Evolutionary conservation across 495 filamentous ascomycete species (phyloP), one percentile per base, ranked within the genome.

Genomic region (Chaetomidium leptoderma): DNA sequence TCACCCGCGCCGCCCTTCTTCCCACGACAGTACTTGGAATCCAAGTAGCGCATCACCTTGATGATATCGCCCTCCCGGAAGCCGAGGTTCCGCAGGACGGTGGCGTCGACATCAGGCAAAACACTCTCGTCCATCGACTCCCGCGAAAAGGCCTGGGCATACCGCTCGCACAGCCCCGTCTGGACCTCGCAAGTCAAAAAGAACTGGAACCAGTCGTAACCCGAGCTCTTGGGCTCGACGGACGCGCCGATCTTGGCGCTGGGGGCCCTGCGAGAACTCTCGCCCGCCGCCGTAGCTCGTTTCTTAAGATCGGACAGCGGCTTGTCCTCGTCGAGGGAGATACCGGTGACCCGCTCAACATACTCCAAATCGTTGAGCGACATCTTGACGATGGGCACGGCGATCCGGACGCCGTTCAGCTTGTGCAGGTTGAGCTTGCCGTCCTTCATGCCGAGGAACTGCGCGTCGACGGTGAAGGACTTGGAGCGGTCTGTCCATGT

Each of bases 181-280:
- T 89, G 87, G 56, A 97, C 89, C 30, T 95, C 93, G 67, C 91
- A 91, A 55, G 84, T 81, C 23, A 99, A 76, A 77, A 99, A 99
- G 74, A 99, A 97, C 62, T 96, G 90, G 66, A 97, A 99, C 93
- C 93, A 99, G 70, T 99, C 93, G 66, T 97, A 96, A 42, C 91
- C 85, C 9, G 83, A 74, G 63, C 84, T 83, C 68, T 84, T 71
- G 11, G 74, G 69, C 44, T 86, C 76, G 37, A 89, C 65, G n/a
- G 74, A 70, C 2, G 75, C 81, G 17, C 78, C 75, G 26, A 76
- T 70, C 36, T 63, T 62, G 51, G 62, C 61, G 43, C 59, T 61
- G 13, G 74, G 53, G 3, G 57, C 19, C 35, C 48, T 64, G 39
- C 48, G 53, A 14, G 70, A 56, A 27, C 63, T 43, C 21, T 64